These are phyloP conservation scores for Selenicereus undatus DNA, from an alignment of 148 eudicot species.

Conservation along the genomic window DNA sequence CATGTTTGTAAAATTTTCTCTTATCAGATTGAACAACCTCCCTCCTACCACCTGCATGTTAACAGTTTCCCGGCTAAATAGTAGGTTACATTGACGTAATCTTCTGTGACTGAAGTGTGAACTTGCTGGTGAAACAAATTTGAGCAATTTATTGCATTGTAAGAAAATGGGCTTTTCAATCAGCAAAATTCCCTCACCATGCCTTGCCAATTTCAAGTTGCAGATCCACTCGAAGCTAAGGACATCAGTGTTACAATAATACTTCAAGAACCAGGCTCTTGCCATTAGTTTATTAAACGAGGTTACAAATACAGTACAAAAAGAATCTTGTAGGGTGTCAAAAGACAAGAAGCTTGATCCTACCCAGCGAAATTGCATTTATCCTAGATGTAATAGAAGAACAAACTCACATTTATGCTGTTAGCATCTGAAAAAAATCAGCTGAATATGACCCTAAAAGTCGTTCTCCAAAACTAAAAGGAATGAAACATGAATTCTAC, in stretches of 20 bases:
- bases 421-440: not conserved
- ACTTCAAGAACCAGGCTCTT: not conserved
- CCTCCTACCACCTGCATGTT: not conserved
- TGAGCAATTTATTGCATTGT: not conserved
- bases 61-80: too few relatives aligned
- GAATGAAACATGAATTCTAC: not conserved
- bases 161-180: not conserved
- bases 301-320: not conserved
- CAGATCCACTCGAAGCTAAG: not conserved
- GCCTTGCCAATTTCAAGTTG: not conserved
- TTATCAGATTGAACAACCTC: not conserved
- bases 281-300: not conserved
- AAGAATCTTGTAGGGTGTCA: too few relatives aligned
- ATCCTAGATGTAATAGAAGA: not conserved
- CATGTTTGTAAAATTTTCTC: not conserved
- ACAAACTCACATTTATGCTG: not conserved
- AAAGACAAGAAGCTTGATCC: too few relatives aligned
- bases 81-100: not conserved
- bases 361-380: too few relatives aligned
- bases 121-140: not conserved
- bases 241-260: not conserved
- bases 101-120: not conserved
- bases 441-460: not conserved
- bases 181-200: not conserved
- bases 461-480: constrained; percentile 2